Evolutionary conservation across 176 grass and related monocot genomes (phyloP).

Genomic region (Eleusine indica): DNA sequence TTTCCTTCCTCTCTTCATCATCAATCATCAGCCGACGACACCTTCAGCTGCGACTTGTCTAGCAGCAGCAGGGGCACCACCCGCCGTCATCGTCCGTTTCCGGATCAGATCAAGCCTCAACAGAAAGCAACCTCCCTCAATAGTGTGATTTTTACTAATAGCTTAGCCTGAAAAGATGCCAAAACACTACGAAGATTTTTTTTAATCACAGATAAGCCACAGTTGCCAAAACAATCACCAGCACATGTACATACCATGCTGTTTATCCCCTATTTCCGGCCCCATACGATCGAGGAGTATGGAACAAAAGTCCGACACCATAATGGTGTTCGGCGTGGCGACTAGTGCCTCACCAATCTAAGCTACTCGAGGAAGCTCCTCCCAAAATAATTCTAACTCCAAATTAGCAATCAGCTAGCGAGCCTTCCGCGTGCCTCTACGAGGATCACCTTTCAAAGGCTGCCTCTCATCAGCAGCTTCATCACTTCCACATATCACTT

Average conservation of each 20-base stretch:
- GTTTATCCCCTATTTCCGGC: too few relatives aligned
- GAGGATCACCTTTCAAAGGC: not conserved
- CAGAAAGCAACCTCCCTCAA: too few relatives aligned
- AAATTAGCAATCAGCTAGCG: not conserved
- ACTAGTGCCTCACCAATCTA: not conserved
- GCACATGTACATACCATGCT: too few relatives aligned
- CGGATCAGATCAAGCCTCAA: too few relatives aligned
- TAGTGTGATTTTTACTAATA: too few relatives aligned
- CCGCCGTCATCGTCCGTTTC: too few relatives aligned
- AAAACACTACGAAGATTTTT: not conserved
- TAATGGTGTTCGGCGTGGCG: not conserved
- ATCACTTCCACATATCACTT: not conserved
- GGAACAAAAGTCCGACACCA: conserved; percentile 21
- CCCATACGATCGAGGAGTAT: not conserved
- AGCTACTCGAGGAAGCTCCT: not conserved
- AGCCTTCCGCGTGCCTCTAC: not conserved
- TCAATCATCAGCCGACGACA: too few relatives aligned
- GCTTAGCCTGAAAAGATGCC: not conserved
- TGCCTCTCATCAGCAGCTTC: conserved; percentile 14
- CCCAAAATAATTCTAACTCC: not conserved
- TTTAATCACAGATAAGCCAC: not conserved
- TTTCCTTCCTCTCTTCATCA: too few relatives aligned
- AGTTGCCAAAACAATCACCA: not conserved
- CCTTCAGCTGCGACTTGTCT: too few relatives aligned
- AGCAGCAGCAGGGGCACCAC: too few relatives aligned